These are phyloP conservation scores for Colletotrichum camelliae DNA, from an alignment of 2,329 filamentous ascomycete genomes.

Conservation along the genomic window DNA sequence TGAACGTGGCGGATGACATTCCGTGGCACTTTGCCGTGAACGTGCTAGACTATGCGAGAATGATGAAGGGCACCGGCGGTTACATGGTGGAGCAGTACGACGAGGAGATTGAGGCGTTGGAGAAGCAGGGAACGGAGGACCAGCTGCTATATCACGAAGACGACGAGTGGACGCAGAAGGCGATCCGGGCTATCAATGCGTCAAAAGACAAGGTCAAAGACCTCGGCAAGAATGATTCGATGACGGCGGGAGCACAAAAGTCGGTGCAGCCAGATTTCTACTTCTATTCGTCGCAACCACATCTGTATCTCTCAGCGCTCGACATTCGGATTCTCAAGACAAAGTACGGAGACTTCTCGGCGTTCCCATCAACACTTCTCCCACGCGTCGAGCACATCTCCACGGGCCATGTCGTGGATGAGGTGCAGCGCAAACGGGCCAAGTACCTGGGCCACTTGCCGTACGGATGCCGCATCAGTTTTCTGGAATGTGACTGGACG, in stretches of 20 bases:
- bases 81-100: slow-evolving; percentile 88
- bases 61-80: slow-evolving; percentile 91
- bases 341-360: slow-evolving; percentile 81
- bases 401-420: slow-evolving; percentile 85
- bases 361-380: slow-evolving; percentile 84
- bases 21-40: slow-evolving; percentile 97
- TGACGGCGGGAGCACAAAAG: slow-evolving; percentile 12
- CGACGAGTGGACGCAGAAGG: slow-evolving; percentile 89
- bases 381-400: slow-evolving; percentile 90
- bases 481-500: slow-evolving; percentile 94
- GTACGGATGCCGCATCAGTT: slow-evolving; percentile 88
- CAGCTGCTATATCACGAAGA: slow-evolving; percentile 91
- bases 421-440: slow-evolving; percentile 79
- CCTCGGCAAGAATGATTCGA: slow-evolving; percentile 38
- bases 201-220: slow-evolving; percentile 75
- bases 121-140: slow-evolving; percentile 83
- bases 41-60: slow-evolving; percentile 90
- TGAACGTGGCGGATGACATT: slow-evolving; percentile 75
- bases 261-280: slow-evolving; percentile 64
- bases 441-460: slow-evolving; percentile 90
- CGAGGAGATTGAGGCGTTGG: slow-evolving; percentile 76
- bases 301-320: slow-evolving; percentile 87
- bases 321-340: slow-evolving; percentile 93
- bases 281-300: slow-evolving; percentile 87
- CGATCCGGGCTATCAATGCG: slow-evolving; percentile 74